A percentile compares a stretch with the other conserved stretches of the same genome.
phyloP scores from a whole-genome alignment of 2,329 filamentous ascomycete species.

The Ceratocystis ficicola region DNA sequence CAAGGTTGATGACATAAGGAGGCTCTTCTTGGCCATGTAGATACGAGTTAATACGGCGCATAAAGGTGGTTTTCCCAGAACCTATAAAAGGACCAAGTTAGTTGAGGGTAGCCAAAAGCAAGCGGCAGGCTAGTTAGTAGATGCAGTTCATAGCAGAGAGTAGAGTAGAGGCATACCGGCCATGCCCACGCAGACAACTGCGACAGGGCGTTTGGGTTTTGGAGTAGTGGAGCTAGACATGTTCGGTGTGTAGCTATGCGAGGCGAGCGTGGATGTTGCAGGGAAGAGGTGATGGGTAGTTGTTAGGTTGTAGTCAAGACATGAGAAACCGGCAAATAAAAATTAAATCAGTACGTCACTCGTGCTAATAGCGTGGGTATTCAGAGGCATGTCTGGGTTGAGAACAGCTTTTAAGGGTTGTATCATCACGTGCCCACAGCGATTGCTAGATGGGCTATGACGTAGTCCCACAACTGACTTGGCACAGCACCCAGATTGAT shows the following conservation, averaged over 20 bases:
- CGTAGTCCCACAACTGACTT: too few species aligned
- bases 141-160: too few species aligned
- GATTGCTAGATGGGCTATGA: too few species aligned
- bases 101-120: not conserved
- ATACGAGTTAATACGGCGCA: constrained; percentile 93
- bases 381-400: too few species aligned
- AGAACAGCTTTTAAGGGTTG: too few species aligned
- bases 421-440: too few species aligned
- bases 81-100: constrained; percentile 36
- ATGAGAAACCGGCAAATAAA: too few species aligned
- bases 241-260: not conserved
- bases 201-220: constrained; percentile 42
- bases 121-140: too few species aligned
- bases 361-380: too few species aligned
- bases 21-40: constrained; percentile 68
- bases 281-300: not conserved
- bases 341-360: too few species aligned
- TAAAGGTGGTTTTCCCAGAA: constrained; percentile 98
- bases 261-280: not conserved
- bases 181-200: constrained; percentile 94
- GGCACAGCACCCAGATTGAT: too few species aligned
- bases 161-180: constrained; percentile 47
- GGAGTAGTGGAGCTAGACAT: not conserved
- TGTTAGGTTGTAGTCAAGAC: too few species aligned
- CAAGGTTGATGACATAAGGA: constrained; percentile 93